Base-by-base conservation (phyloP, 768 basidiomycete genomes). In the Chlorophyllum brunneum region DNA sequence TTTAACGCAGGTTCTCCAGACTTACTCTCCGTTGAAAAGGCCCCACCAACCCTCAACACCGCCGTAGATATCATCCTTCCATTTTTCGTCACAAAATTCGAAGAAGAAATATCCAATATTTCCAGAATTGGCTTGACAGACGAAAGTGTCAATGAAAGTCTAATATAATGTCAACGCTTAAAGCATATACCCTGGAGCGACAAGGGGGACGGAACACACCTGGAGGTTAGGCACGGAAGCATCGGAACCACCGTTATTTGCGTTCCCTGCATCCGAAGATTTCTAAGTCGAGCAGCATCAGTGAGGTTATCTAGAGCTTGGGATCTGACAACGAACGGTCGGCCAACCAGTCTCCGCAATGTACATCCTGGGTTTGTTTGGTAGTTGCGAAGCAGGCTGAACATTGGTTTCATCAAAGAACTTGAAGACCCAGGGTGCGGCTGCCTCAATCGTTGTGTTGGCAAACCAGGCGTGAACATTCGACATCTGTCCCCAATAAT, bases 391-490 rank as follows among this genome's bases (percentile, higher is more conserved):
- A 2, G 91, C 87, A n/a, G 75, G 70, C 13, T 61, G 61, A 11
- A 89, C 80, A 59, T 95, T 83, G 8, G 72, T 81, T 22, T 79
- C 70, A 40, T 86, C 61, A 70, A 94, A 97, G 74, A 90, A 98
- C 0, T 76, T 59, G 34, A 69, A 73, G 2, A 92, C 93, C 95
- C 95, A 99, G 5, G 59, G 73, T 1, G 95, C 85, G 1, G 93
- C 90, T n/a, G 75, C 66, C 10, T 80, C 68, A 18, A 87, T 80
- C 2, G 82, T 76, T 20, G 84, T 79, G 56, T 85, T 82, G 11
- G 88, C 95, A 68, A 97, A 98, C 92, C 91, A 94, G 5, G 93
- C 84, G 64, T 95, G 93, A n/a, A 93, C 91, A 57, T 97, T 95
- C 9, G 91, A 80, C 79, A 94, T 76, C 84, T 86, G 55, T 9